These are phyloP conservation scores for Gaeumannomyces sp. DNA, from an alignment of 2,329 filamentous ascomycete genomes.

Conservation along the genomic window DNA sequence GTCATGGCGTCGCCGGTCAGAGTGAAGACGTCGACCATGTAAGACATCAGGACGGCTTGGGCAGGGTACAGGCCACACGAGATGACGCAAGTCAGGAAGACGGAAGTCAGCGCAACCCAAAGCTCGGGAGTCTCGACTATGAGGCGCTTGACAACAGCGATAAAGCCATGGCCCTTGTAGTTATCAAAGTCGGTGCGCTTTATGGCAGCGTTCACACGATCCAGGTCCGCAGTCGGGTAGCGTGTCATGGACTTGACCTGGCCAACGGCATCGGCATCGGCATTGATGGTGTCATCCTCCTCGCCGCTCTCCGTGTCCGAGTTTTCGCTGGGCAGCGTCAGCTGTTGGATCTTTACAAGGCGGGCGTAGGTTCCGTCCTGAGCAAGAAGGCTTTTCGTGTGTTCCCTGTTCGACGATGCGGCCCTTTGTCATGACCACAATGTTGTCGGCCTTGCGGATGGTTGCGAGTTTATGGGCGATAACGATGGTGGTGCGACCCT, in stretches of 20 bases:
- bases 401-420: constrained; percentile 53
- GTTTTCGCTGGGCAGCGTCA: constrained; percentile 19
- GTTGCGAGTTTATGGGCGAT: constrained; percentile 55
- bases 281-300: neutral
- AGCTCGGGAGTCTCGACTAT: constrained; percentile 14
- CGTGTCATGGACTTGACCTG: constrained; percentile 17
- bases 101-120: constrained; percentile 12
- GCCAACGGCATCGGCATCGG: constrained; percentile 10
- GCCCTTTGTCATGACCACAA: constrained; percentile 54
- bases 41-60: constrained; percentile 37
- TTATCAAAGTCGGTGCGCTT: constrained; percentile 17
- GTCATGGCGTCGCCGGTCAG: constrained; percentile 25
- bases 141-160: constrained; percentile 12
- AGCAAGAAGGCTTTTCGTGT: constrained; percentile 46
- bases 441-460: constrained; percentile 54
- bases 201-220: constrained; percentile 8
- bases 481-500: constrained; percentile 54
- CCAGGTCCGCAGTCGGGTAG: constrained; percentile 16
- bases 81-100: constrained; percentile 21
- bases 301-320: neutral
- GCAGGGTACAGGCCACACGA: constrained; percentile 29
- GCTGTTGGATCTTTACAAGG: constrained; percentile 38
- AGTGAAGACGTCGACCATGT: constrained; percentile 35
- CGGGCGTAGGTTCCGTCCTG: constrained; percentile 42
- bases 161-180: constrained; percentile 15